Percentiles rank a stretch among this genome's conserved stretches.
Conservation (phyloP, 306 rosid species). For the Prunus padus region DNA sequence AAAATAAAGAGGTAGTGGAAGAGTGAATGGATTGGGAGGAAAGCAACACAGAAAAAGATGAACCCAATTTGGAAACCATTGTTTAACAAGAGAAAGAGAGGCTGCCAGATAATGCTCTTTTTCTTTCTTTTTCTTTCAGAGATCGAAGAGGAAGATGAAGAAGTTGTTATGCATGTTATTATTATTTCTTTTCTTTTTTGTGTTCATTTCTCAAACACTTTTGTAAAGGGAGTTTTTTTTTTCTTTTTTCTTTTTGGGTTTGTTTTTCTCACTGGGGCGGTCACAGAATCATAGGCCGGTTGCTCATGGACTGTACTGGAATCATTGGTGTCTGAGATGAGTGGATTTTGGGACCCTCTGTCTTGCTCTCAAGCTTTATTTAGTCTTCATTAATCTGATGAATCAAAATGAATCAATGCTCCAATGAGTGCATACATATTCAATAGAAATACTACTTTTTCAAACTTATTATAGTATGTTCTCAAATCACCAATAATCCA, state of each 20-base stretch:
- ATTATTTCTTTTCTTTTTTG: too few species aligned
- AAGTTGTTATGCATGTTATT: constrained; percentile 21
- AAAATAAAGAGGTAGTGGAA: constrained; percentile 5
- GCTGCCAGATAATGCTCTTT: constrained; percentile 7
- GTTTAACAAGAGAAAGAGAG: not conserved
- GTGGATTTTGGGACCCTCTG: constrained; percentile 46
- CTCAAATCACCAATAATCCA: constrained; percentile 1
- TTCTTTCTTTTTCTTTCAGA: not conserved
- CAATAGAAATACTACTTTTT: not conserved
- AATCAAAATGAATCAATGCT: constrained; percentile 31
- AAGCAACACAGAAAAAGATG: not conserved
- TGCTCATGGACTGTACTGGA: constrained; percentile 16
- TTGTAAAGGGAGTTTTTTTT: not conserved
- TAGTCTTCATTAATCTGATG: constrained; percentile 19
- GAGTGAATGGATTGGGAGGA: constrained; percentile 11
- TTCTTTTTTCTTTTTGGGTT: not conserved
- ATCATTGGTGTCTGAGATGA: constrained; percentile 30
- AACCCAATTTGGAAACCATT: constrained; percentile 14
- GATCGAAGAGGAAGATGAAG: not conserved
- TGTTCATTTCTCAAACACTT: not conserved
- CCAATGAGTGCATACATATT: constrained; percentile 37
- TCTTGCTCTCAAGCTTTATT: too few species aligned
- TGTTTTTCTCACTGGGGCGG: not conserved
- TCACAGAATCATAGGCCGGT: constrained; percentile 32
- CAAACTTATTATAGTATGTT: not conserved